Evolutionary conservation across 805 yeast species (phyloP), one percentile per base, ranked within the genome.

Genomic region (Jamesozyma gamospora): DNA sequence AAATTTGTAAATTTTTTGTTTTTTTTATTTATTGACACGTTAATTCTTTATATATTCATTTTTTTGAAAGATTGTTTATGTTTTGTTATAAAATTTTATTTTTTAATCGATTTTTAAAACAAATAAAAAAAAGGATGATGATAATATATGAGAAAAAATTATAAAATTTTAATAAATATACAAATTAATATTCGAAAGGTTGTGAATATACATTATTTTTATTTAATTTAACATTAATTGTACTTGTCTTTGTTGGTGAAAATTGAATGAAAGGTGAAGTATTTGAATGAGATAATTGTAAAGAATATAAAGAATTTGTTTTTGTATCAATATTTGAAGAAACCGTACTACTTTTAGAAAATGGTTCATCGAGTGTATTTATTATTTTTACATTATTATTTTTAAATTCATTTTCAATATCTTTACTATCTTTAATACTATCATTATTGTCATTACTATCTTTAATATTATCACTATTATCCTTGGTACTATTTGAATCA

Each of bases 161-260:
- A 28, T 11, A 28, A 5, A 28, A 28, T 13, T 28, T 13, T 5
- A 28, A 28, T 28, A 28, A 7, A 6, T 21, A 21, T 29, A 10
- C 6, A 13, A 14, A 14, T 34, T 37, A 47, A 32, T 45, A 52
- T 17, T 28, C 44, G 37, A 58, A 58, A 4, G 63, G 63, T 44
- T 58, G 60, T 4, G 62, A 54, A 36, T 53, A 55, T 8, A 55
- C 62, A 37, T 56, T 54, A 35, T 51, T 57, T 9, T 49, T 50
- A 25, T 51, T 53, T 9, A 57, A 41, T 31, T 52, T 48, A 1
- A 52, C 49, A 7, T 44, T 47, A 6, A 45, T 17, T 25, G 39
- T 37, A 8, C 42, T 40, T 2, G 56, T 32, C 38, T 50, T 57
- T n/a, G 48, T 39, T 21, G 61, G 60, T 1, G 59, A 51, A 15